Conservation (phyloP, 768 basidiomycete genomes). For the Boletus tomentosulus region DNA sequence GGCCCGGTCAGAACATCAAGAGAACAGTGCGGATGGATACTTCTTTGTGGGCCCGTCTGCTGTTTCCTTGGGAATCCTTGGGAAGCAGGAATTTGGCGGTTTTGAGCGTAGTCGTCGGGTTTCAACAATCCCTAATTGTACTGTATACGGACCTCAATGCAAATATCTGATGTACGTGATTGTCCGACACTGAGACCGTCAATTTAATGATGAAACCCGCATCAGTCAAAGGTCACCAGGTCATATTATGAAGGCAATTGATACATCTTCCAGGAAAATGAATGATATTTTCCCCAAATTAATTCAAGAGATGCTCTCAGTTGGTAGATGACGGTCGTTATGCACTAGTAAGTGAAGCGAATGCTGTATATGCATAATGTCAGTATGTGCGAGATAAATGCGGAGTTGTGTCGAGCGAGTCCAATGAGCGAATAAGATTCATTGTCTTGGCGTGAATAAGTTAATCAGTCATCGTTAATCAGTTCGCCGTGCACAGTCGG, state of each 20-base stretch:
- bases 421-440: neutral
- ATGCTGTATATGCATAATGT: neutral
- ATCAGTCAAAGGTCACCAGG: neutral
- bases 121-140: slow-evolving; percentile 71
- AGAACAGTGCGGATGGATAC: slow-evolving; percentile 15
- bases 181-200: neutral
- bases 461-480: slow-evolving; percentile 6
- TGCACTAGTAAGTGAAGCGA: neutral
- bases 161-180: neutral
- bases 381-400: neutral
- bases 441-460: neutral
- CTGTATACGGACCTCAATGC: slow-evolving; percentile 17
- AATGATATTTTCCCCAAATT: too few relatives aligned
- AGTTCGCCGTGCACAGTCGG: slow-evolving; percentile 4
- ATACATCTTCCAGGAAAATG: too few relatives aligned
- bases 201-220: too few relatives aligned
- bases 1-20: slow-evolving; percentile 7
- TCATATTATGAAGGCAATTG: neutral
- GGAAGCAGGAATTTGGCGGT: slow-evolving; percentile 28
- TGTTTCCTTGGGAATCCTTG: slow-evolving; percentile 23
- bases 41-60: slow-evolving; percentile 24
- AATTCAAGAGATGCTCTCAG: too few relatives aligned
- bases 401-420: neutral
- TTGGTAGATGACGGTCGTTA: neutral
- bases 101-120: slow-evolving; percentile 54